A percentile compares a stretch with the other conserved stretches of the same genome.
phyloP scores from a whole-genome alignment of 139 green algal genomes.

The Bryopsis sp. region DNA sequence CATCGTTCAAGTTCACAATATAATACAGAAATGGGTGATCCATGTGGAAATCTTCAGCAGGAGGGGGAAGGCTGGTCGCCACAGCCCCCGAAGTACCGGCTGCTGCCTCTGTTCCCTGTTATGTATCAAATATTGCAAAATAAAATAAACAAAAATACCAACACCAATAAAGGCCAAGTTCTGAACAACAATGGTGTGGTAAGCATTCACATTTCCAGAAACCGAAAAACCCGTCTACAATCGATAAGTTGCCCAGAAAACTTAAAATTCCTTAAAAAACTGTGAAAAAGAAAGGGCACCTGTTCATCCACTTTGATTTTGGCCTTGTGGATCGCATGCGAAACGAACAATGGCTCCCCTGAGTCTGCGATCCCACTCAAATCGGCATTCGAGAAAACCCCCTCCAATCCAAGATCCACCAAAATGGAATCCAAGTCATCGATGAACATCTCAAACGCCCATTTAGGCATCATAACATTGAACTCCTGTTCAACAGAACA shows the following conservation, averaged over 20 bases:
- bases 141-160: too few relatives aligned
- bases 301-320: not conserved
- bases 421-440: not conserved
- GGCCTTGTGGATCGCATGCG: not conserved
- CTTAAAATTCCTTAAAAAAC: too few relatives aligned
- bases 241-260: too few relatives aligned
- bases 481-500: too few relatives aligned
- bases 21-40: not conserved
- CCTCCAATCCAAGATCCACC: not conserved
- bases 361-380: not conserved
- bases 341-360: not conserved
- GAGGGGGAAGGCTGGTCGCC: not conserved
- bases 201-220: too few relatives aligned
- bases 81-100: not conserved
- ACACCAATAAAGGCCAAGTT: too few relatives aligned
- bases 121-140: too few relatives aligned
- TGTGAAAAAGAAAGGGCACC: too few relatives aligned
- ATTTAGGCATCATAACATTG: too few relatives aligned
- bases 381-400: not conserved
- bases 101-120: not conserved
- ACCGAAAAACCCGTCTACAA: too few relatives aligned
- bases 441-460: too few relatives aligned
- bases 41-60: not conserved
- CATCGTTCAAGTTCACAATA: not conserved
- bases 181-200: too few relatives aligned